phyloP scores from a whole-genome alignment of 1,284 basidiomycete species.

The Ganoderma lingzhi region DNA sequence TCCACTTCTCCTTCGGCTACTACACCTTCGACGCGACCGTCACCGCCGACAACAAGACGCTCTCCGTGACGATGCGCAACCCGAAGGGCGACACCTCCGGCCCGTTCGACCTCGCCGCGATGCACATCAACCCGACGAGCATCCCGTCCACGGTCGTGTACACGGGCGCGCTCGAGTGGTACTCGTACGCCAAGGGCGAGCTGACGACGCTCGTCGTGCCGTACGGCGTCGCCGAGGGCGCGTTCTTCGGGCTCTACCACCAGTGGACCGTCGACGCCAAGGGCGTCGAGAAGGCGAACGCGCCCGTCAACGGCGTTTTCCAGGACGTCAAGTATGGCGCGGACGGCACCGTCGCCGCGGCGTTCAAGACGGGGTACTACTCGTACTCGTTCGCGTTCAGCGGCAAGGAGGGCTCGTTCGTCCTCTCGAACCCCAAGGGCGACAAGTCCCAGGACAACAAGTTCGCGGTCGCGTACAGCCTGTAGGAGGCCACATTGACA shows the following conservation, averaged over 20 bases:
- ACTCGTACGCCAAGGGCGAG: constrained; percentile 12
- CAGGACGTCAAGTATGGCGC: background rate
- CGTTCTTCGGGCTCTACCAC: constrained; percentile 16
- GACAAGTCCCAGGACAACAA: background rate
- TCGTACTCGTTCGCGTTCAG: constrained; percentile 1
- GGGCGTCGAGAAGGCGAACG: constrained; percentile 3
- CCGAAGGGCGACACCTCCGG: background rate
- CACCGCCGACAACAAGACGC: background rate
- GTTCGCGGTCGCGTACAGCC: background rate
- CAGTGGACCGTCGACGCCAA: constrained; percentile 15
- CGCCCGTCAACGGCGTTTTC: background rate
- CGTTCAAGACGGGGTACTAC: background rate
- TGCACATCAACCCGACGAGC: background rate
- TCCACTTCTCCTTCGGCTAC: constrained; percentile 7
- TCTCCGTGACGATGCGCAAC: background rate
- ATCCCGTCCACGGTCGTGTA: constrained; percentile 7
- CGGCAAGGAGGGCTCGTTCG: background rate
- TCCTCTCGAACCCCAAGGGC: background rate
- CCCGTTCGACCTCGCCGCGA: background rate
- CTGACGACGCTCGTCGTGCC: constrained; percentile 20
- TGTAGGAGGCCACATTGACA: background rate
- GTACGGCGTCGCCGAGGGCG: constrained; percentile 9
- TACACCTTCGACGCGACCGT: constrained; percentile 5
- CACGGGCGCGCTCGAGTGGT: constrained; percentile 14
- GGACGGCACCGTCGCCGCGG: background rate